phyloP scores from a whole-genome alignment of 768 basidiomycete genomes.

The Ramaria sp. region DNA sequence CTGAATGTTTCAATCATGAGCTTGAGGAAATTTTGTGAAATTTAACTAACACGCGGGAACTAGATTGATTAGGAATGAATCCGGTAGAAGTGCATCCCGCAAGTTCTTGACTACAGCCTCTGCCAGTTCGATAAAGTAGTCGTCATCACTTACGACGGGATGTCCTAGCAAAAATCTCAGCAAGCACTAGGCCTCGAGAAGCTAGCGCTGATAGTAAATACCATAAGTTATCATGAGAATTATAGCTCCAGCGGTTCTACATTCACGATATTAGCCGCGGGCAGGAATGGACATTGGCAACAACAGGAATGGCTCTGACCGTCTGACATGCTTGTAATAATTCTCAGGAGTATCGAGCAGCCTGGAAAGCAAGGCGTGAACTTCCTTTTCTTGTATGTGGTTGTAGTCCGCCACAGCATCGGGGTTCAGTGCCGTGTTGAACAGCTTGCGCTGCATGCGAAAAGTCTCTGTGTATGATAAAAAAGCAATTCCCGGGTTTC shows the following conservation, averaged over 20 bases:
- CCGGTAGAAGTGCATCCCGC: slow-evolving; percentile 38
- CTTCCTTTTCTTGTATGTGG: not conserved
- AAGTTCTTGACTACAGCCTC: slow-evolving; percentile 41
- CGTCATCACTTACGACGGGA: slow-evolving; percentile 18
- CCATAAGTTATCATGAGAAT: slow-evolving; percentile 1
- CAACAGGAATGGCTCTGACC: not conserved
- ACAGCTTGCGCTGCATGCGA: not conserved
- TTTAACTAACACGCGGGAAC: slow-evolving; percentile 27
- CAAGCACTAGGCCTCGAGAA: not conserved
- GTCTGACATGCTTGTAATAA: not conserved
- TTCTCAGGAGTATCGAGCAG: not conserved
- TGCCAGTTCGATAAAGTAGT: slow-evolving; percentile 37
- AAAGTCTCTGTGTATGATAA: slow-evolving; percentile 1
- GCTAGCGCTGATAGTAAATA: not conserved
- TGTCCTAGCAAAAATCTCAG: not conserved
- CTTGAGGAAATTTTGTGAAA: not conserved
- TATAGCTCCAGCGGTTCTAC: slow-evolving; percentile 6
- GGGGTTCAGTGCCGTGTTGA: not conserved
- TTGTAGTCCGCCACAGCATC: not conserved
- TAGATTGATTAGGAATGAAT: slow-evolving; percentile 41
- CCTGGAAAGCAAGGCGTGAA: not conserved
- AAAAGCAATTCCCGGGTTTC: not conserved
- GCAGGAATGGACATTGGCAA: not conserved
- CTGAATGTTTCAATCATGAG: too few species aligned
- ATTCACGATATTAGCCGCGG: not conserved